Evolutionary conservation across 179 eudicot genomes (phyloP).

Genomic region (Camellia oleifera): DNA sequence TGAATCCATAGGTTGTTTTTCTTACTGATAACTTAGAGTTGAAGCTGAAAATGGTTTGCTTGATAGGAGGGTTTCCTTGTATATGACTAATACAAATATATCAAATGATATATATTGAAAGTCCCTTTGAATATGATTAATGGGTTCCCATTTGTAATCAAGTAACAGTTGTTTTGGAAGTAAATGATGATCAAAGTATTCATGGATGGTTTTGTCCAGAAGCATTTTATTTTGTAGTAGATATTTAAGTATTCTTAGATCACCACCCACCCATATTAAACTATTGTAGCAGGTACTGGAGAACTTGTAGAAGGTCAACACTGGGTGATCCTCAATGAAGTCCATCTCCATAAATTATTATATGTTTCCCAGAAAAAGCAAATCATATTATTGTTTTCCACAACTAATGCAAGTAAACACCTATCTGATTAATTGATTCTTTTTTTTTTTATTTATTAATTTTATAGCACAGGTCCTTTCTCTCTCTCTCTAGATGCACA

Average conservation of each 20-base stretch:
- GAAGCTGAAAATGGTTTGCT: conserved; percentile 2
- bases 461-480: background rate
- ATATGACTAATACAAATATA: background rate
- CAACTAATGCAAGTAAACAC: background rate
- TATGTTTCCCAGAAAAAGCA: background rate
- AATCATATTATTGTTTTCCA: background rate
- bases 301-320: conserved; percentile 20
- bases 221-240: background rate
- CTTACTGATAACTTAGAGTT: conserved; percentile 14
- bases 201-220: background rate
- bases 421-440: background rate
- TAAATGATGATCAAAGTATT: background rate
- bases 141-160: background rate
- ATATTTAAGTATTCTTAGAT: background rate
- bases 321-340: conserved; percentile 1
- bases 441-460: background rate
- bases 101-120: too few species aligned
- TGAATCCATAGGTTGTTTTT: conserved; percentile 23
- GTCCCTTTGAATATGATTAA: background rate
- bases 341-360: conserved; percentile 2
- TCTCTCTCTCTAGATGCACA: background rate
- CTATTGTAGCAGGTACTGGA: conserved; percentile 18
- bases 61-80: background rate
- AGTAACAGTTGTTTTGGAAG: background rate
- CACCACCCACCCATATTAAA: background rate